Base-by-base conservation (phyloP, 805 yeast species). In the Starmerella sp. region DNA sequence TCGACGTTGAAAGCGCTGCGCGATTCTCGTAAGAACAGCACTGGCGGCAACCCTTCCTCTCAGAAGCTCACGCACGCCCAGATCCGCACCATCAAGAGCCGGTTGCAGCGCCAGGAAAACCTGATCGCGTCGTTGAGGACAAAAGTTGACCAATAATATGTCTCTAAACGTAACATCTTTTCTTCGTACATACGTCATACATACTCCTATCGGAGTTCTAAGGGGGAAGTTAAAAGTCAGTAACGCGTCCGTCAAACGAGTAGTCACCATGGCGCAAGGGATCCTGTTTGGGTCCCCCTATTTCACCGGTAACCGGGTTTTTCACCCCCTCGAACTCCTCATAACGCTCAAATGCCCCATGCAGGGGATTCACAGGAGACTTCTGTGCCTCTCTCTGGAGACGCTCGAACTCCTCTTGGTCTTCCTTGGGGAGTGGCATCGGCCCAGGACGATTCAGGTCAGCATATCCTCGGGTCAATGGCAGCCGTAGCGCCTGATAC, bases 201-300 rank as follows among this genome's bases (percentile, higher is more conserved):
- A 7, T 6, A 14, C 13, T n/a, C 29, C 28, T 39, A 39, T 13
- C n/a, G 28, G 15, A 22, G 29, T 34, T 35, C 5, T 15, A 31
- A 7, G 36, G 41, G 36, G 35, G 3, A 29, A 29, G 38, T 67
- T 70, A 93, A 65, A 93, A 93, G 68, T 93, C 98, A 1, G 97
- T 91, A 34, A 88, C 96, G 66, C 97, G 79, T 0, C 98, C 98
- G 66, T 93, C 91, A 69, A 84, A 93, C 8, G 96, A 83, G 80
- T 95, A 93, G 64, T 90, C 97, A 15, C 89, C 89, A 63, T 87
- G 91, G 63, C 82, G 80, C 60, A 88, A 75, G 0, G 98, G 98
- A 66, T 93, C 97, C 69, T 93, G 97, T 66, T 93, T 93, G 30
- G 98, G 98, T 0, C 98, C 98, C 48, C 96, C 96, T 28, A 84